Evolutionary conservation across 1,284 basidiomycete species (phyloP), one percentile per base, ranked within the genome.

Genomic region (Mycena sp.): DNA sequence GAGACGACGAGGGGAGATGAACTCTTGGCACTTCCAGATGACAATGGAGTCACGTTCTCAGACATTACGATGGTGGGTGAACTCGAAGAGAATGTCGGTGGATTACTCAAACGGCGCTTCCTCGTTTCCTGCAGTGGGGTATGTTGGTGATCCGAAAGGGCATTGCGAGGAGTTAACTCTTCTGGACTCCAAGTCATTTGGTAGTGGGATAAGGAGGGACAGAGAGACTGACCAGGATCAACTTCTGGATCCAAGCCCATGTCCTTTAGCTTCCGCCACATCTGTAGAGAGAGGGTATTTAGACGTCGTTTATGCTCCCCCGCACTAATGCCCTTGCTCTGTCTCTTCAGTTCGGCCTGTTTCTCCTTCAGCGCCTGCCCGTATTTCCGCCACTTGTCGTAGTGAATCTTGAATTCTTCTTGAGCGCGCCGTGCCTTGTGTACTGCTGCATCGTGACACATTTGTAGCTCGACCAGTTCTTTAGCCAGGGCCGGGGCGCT

Each of bases 401-500:
- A 85, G 67, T 87, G 83, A 12, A 70, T 63, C 67, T 81, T 81
- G 72, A 85, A 86, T 32, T 77, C 78, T 25, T 74, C 78, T n/a
- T 78, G 72, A 6, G 81, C 79, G 1, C 81, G 77, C 43, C 76
- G 72, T 48, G 80, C 78, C 28, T 75, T 75, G 38, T 74, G 73
- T 3, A 76, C 63, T 6, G 85, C 74, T 1, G 73, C 76, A 54
- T 84, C 80, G 59, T 83, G 85, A 5, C 77, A 77, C 35, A 62
- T 67, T 61, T 77, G 70, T 0, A 87, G 75, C 2, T 73, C 67
- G 12, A 75, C 69, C 10, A 83, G 76, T 53, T 83, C 78, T 54
- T 61, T 64, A 30, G 78, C 68, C 11, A 84, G 72, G 16, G 61
- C 54, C 29, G 68, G 67, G 4, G 68, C 64, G 19, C 61, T 67